phyloP scores from a whole-genome alignment of 2,329 filamentous ascomycete genomes.

The Colletotrichum siamense region DNA sequence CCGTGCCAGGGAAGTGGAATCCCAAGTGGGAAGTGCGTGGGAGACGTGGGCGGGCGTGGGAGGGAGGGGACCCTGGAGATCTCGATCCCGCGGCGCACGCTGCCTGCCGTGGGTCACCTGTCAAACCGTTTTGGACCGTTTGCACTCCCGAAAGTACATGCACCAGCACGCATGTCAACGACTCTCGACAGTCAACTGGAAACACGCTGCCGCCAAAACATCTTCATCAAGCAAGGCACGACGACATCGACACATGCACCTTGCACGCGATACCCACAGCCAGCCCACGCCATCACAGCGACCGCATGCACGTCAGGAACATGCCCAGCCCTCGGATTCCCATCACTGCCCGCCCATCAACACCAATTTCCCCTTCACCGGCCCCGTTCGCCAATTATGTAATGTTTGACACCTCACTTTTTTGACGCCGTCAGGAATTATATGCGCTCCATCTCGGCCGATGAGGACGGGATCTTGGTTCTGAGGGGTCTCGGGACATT shows the following conservation, averaged over 20 bases:
- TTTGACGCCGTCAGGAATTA: neutral
- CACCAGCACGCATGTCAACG: neutral
- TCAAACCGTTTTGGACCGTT: neutral
- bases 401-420: neutral
- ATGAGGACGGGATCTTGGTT: neutral
- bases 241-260: neutral
- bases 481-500: neutral
- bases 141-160: neutral
- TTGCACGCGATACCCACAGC: neutral
- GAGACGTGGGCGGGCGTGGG: neutral
- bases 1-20: conserved; percentile 2
- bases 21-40: neutral
- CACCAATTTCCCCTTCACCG: neutral
- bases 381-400: neutral
- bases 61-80: neutral
- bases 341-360: neutral
- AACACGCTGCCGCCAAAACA: neutral
- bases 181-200: neutral
- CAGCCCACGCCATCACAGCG: neutral
- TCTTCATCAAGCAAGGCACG: neutral
- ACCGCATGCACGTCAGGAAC: no score
- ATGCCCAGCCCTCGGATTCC: neutral
- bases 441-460: neutral
- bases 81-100: no score
- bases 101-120: neutral